Evolutionary conservation across 2,329 filamentous ascomycete species (phyloP).

Genomic region (Pseudocercospora fijiensis): DNA sequence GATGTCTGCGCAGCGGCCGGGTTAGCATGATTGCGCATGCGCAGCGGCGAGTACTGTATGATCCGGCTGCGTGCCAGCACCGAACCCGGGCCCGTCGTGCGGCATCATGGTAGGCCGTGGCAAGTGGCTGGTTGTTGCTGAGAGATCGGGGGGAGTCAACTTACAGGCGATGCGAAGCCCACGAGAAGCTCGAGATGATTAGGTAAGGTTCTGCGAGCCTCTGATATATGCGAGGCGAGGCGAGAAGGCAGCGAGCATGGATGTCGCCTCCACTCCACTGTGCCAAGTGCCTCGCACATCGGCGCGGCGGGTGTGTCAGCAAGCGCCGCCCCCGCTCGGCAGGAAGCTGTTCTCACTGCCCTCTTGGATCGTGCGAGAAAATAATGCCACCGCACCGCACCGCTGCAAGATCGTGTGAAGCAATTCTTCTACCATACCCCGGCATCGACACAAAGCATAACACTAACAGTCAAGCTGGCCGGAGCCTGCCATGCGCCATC

Average conservation of each 20-base stretch:
- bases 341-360: neutral
- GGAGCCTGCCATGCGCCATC: neutral
- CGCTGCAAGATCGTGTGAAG: too few relatives aligned
- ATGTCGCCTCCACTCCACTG: neutral
- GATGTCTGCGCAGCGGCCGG: neutral
- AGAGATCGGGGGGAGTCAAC: neutral
- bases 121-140: neutral
- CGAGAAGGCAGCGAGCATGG: neutral
- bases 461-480: neutral
- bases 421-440: neutral
- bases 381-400: neutral
- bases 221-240: conserved; percentile 7
- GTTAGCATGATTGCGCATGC: neutral
- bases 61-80: neutral
- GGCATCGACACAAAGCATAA: neutral
- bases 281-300: neutral
- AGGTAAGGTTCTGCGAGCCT: neutral
- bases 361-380: neutral
- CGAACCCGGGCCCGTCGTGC: neutral
- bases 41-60: neutral
- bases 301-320: too few relatives aligned
- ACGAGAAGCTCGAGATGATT: neutral
- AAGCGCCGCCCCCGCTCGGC: neutral
- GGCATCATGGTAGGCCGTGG: neutral
- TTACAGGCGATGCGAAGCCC: conserved; percentile 4